Percentiles rank a stretch among this genome's conserved stretches.
These are phyloP conservation scores for Wickerhamiella spandovensis DNA, from an alignment of 805 yeast genomes.

Conservation along the genomic window DNA sequence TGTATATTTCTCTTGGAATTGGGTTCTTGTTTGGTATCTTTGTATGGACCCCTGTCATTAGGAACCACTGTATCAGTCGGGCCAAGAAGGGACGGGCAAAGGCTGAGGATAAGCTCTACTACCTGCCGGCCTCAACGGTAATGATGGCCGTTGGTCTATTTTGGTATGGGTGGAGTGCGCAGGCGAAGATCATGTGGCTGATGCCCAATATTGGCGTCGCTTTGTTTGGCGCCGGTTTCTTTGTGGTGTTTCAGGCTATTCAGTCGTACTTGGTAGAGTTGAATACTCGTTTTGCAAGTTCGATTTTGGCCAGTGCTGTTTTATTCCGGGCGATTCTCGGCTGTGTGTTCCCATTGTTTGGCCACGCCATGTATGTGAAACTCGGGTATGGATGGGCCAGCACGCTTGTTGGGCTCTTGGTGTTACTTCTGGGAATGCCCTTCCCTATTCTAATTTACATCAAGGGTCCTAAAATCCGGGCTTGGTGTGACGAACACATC, in stretches of 20 bases:
- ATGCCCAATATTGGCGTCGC: slow-evolving; percentile 50
- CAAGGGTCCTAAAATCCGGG: slow-evolving; percentile 44
- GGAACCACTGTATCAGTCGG: slow-evolving; percentile 25
- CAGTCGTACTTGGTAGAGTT: slow-evolving; percentile 59
- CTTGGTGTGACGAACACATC: slow-evolving; percentile 36
- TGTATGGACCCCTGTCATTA: slow-evolving; percentile 36
- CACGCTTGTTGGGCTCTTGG: slow-evolving; percentile 46
- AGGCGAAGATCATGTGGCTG: slow-evolving; percentile 43
- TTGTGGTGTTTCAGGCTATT: slow-evolving; percentile 52
- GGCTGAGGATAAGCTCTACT: slow-evolving; percentile 49
- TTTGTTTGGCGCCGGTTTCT: slow-evolving; percentile 45
- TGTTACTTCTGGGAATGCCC: slow-evolving; percentile 48
- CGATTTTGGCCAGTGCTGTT: slow-evolving; percentile 55
- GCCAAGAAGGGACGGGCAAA: slow-evolving; percentile 34
- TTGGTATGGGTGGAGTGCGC: slow-evolving; percentile 64
- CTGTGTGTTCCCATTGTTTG: slow-evolving; percentile 55
- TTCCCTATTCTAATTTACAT: slow-evolving; percentile 42
- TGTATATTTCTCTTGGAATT: slow-evolving; percentile 44
- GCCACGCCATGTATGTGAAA: slow-evolving; percentile 38
- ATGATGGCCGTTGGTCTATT: slow-evolving; percentile 46
- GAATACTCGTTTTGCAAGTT: slow-evolving; percentile 54
- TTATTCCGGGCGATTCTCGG: slow-evolving; percentile 56
- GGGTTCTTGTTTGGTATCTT: slow-evolving; percentile 40
- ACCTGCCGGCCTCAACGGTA: slow-evolving; percentile 38
- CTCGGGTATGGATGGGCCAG: slow-evolving; percentile 64